Conservation (phyloP, 495 filamentous ascomycete species). For the Physcia stellaris region DNA sequence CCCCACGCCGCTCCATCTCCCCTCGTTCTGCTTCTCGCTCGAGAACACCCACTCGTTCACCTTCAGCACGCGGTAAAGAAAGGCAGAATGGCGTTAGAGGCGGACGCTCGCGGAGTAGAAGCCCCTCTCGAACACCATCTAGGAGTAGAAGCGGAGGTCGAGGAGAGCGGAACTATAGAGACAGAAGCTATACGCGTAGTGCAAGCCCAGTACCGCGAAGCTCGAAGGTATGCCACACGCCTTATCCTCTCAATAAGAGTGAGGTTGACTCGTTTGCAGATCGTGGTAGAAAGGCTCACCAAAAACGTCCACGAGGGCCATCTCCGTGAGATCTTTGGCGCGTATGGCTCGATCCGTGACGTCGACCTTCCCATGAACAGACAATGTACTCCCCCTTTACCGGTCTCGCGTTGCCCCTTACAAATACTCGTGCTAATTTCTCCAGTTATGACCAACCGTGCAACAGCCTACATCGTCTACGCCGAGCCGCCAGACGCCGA, state of each 20-base stretch:
- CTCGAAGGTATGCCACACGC: conserved; percentile 35
- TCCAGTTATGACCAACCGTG: conserved; percentile 76
- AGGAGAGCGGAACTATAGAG: conserved; percentile 24
- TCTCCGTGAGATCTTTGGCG: conserved; percentile 80
- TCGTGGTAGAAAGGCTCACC: conserved; percentile 90
- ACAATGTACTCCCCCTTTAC: conserved; percentile 73
- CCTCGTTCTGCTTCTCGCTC: conserved; percentile 29
- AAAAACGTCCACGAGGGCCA: conserved; percentile 88
- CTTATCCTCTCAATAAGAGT: neutral
- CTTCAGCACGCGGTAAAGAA: conserved; percentile 17
- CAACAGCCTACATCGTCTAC: conserved; percentile 90
- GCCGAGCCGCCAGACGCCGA: conserved; percentile 65
- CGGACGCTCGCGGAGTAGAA: conserved; percentile 31
- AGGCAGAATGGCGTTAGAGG: conserved; percentile 25
- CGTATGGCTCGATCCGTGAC: conserved; percentile 73
- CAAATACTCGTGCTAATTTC: neutral
- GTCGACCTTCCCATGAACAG: conserved; percentile 82
- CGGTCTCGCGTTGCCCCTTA: neutral
- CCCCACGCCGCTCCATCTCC: conserved; percentile 33
- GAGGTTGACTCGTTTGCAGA: conserved; percentile 34
- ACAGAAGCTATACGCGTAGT: conserved; percentile 35
- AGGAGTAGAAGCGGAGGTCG: conserved; percentile 26
- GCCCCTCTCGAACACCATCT: conserved; percentile 25
- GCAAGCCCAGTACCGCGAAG: conserved; percentile 34
- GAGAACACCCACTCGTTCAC: conserved; percentile 24